These are phyloP conservation scores for Clavispora carvajalis DNA, from an alignment of 805 yeast species.

Conservation along the genomic window DNA sequence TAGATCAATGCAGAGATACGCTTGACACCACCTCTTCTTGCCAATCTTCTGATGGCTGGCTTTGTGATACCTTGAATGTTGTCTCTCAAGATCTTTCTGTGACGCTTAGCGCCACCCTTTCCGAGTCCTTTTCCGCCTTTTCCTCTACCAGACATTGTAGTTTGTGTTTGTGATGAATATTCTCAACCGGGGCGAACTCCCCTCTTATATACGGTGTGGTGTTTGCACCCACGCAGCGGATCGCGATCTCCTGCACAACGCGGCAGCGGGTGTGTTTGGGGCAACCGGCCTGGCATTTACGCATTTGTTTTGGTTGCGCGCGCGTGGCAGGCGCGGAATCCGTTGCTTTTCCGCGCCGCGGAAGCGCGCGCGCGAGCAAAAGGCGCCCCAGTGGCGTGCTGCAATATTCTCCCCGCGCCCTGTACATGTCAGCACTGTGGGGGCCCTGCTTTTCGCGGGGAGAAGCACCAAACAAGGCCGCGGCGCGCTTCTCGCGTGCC, in stretches of 20 bases:
- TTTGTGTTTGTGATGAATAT: neutral
- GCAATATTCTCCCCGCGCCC: neutral
- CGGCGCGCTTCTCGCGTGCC: neutral
- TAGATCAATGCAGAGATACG: constrained; percentile 98
- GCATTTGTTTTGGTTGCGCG: neutral
- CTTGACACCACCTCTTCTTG: constrained; percentile 99
- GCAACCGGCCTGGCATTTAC: constrained; percentile 1
- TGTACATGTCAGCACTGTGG: constrained; percentile 4
- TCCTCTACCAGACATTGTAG: constrained; percentile 93
- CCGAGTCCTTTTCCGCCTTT: constrained; percentile 99
- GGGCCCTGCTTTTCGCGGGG: neutral
- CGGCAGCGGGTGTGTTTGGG: neutral
- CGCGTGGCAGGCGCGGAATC: neutral
- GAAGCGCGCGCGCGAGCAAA: neutral
- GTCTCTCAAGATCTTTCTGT: constrained; percentile 98
- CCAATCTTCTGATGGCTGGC: constrained; percentile 99
- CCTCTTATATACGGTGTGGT: neutral
- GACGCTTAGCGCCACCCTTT: constrained; percentile 99
- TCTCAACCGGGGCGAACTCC: neutral
- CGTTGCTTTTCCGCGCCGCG: neutral
- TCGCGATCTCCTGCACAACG: no score
- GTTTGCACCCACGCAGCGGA: constrained; percentile 10
- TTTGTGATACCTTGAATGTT: constrained; percentile 99
- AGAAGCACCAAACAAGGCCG: neutral
- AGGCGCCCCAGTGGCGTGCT: constrained; percentile 1